Evolutionary conservation across 306 rosid species (phyloP).

Genomic region (Trifolium pratense): DNA sequence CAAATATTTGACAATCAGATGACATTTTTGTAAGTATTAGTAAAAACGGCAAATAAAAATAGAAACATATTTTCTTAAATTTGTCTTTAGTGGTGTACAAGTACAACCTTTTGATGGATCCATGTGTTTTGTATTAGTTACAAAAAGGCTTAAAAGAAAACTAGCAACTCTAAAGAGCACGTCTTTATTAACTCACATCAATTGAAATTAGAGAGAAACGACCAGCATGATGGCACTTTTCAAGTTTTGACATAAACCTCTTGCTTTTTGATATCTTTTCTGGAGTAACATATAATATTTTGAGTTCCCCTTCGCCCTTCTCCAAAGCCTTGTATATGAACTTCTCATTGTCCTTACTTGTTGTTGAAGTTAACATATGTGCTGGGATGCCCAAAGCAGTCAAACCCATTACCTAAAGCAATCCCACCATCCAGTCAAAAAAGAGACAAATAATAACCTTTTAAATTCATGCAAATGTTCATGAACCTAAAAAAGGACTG

Average conservation of each 20-base stretch:
- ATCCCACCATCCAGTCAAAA: slow-evolving; percentile 24
- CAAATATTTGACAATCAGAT: slow-evolving; percentile 9
- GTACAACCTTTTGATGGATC: slow-evolving; percentile 23
- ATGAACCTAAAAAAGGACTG: not conserved
- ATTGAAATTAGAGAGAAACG: slow-evolving; percentile 85
- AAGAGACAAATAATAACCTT: slow-evolving; percentile 1
- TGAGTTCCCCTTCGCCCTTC: slow-evolving; percentile 87
- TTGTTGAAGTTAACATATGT: slow-evolving; percentile 81
- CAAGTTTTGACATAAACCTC: slow-evolving; percentile 98
- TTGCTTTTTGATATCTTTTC: slow-evolving; percentile 99
- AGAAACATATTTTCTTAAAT: not conserved
- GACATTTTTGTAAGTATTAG: slow-evolving; percentile 1
- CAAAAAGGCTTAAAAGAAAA: slow-evolving; percentile 22
- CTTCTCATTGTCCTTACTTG: slow-evolving; percentile 81
- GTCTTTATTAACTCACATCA: slow-evolving; percentile 66
- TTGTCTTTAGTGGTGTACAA: slow-evolving; percentile 13
- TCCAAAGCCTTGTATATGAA: slow-evolving; percentile 83
- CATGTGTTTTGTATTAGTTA: slow-evolving; percentile 15
- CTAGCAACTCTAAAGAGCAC: slow-evolving; percentile 10
- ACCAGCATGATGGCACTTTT: slow-evolving; percentile 86
- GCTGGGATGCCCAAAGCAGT: slow-evolving; percentile 87
- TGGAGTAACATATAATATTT: slow-evolving; percentile 86
- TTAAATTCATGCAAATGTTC: slow-evolving; percentile 28
- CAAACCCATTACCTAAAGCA: slow-evolving; percentile 89
- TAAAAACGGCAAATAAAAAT: not conserved